These are phyloP conservation scores for Rheum nobile DNA, from an alignment of 148 eudicot species.

Conservation along the genomic window DNA sequence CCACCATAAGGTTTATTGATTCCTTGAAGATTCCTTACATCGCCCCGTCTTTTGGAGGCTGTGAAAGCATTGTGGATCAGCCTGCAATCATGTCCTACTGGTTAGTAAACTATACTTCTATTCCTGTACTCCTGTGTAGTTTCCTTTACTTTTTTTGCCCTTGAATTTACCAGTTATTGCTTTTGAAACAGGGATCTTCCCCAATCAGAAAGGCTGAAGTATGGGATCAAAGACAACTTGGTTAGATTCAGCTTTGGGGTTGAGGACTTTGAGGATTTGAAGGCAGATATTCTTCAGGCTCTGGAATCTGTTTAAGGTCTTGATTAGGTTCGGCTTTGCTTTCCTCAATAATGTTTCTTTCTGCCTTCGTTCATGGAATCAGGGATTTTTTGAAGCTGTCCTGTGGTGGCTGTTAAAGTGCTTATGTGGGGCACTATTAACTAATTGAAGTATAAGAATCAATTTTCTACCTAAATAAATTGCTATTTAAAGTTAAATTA, in stretches of 20 bases:
- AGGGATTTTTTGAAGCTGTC: not conserved
- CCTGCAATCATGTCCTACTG: conserved; percentile 98
- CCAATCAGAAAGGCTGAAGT: conserved; percentile 37
- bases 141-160: no score
- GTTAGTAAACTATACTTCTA: no score
- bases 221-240: conserved; percentile 55
- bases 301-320: conserved; percentile 14
- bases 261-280: conserved; percentile 52
- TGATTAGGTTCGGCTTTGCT: not conserved
- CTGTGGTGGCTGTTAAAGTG: no score
- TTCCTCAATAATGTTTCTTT: not conserved
- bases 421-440: no score
- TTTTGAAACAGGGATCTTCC: not conserved
- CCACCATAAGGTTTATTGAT: conserved; percentile 59
- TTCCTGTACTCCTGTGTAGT: no score
- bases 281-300: conserved; percentile 52
- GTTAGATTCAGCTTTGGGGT: conserved; percentile 66
- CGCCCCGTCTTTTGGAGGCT: conserved; percentile 93
- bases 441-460: no score
- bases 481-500: no score
- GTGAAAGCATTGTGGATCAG: no score
- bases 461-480: no score
- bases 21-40: conserved; percentile 72
- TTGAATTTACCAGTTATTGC: no score
- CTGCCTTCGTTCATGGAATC: no score